Evolutionary conservation across 108 stramenopile species (phyloP).

Genomic region (Skeletonema costatum): DNA sequence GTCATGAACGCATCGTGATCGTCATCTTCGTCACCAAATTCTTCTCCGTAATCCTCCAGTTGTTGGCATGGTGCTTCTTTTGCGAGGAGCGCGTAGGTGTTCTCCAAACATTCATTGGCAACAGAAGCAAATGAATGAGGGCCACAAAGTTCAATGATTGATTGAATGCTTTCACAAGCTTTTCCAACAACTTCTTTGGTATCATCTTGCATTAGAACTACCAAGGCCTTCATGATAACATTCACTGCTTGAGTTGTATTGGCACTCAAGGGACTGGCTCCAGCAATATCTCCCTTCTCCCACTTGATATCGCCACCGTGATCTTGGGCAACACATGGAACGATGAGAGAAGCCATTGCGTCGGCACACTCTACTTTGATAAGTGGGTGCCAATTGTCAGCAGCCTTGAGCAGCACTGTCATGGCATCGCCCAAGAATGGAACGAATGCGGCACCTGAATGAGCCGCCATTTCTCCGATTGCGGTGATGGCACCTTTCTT

Average conservation of each 20-base stretch:
- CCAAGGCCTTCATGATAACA: slow-evolving; percentile 79
- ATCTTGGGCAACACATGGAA: slow-evolving; percentile 74
- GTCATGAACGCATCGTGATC: slow-evolving; percentile 94
- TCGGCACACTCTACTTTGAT: slow-evolving; percentile 86
- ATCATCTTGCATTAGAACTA: slow-evolving; percentile 79
- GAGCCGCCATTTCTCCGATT: slow-evolving; percentile 93
- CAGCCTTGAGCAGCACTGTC: slow-evolving; percentile 76
- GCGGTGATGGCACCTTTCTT: slow-evolving; percentile 98
- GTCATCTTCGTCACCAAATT: slow-evolving; percentile 87
- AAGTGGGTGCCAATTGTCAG: slow-evolving; percentile 92
- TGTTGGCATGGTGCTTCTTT: slow-evolving; percentile 83
- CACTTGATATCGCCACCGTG: slow-evolving; percentile 83
- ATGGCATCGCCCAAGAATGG: slow-evolving; percentile 83
- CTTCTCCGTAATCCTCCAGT: slow-evolving; percentile 61
- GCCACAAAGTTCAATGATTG: slow-evolving; percentile 87
- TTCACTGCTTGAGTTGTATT: slow-evolving; percentile 69
- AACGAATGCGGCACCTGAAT: slow-evolving; percentile 86
- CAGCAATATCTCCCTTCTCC: slow-evolving; percentile 82
- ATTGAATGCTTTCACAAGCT: slow-evolving; percentile 88
- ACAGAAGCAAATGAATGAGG: slow-evolving; percentile 75
- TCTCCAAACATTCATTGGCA: slow-evolving; percentile 68
- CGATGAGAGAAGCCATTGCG: slow-evolving; percentile 76
- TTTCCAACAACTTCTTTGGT: slow-evolving; percentile 87
- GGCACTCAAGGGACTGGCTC: slow-evolving; percentile 67
- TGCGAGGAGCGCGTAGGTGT: slow-evolving; percentile 68